A percentile compares a stretch with the other conserved stretches of the same genome.
Conservation (phyloP, 2,329 filamentous ascomycete species). For the Aureobasidium mangrovei region DNA sequence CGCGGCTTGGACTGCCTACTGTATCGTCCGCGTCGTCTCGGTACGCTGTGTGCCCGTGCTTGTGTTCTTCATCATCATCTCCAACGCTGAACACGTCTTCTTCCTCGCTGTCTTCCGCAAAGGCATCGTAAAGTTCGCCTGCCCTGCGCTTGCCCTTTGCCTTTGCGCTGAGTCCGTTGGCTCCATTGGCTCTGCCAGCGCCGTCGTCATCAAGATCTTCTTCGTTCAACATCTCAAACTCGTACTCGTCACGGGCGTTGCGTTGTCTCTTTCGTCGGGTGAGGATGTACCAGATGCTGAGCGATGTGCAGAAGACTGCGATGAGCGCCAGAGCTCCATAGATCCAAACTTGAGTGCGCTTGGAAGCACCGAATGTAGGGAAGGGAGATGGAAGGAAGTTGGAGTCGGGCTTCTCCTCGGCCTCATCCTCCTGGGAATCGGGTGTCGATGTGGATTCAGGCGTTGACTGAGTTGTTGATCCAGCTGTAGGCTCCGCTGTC, state of each 20-base stretch:
- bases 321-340: conserved; percentile 82
- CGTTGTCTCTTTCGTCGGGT: conserved; percentile 58
- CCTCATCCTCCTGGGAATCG: conserved; percentile 18
- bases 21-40: conserved; percentile 15
- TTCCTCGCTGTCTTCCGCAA: conserved; percentile 83
- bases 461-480: background rate
- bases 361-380: conserved; percentile 81
- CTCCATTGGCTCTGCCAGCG: conserved; percentile 29
- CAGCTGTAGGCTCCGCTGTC: conserved; percentile 10
- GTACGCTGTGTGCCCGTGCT: conserved; percentile 19
- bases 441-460: conserved; percentile 22
- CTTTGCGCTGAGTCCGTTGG: conserved; percentile 28
- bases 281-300: conserved; percentile 74
- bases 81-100: conserved; percentile 24
- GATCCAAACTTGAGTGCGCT: conserved; percentile 86
- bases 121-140: conserved; percentile 93
- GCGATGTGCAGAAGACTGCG: conserved; percentile 66
- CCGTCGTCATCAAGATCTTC: conserved; percentile 52
- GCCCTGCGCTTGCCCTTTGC: conserved; percentile 51
- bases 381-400: conserved; percentile 74
- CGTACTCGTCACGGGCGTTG: conserved; percentile 72
- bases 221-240: conserved; percentile 86
- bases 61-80: conserved; percentile 33
- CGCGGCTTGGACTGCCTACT: background rate
- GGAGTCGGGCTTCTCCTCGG: conserved; percentile 29